Percentiles rank a stretch among this genome's conserved stretches.
Evolutionary conservation across 192 early-diverging fungal species (phyloP).

Genomic region (Coemansia sp.): DNA sequence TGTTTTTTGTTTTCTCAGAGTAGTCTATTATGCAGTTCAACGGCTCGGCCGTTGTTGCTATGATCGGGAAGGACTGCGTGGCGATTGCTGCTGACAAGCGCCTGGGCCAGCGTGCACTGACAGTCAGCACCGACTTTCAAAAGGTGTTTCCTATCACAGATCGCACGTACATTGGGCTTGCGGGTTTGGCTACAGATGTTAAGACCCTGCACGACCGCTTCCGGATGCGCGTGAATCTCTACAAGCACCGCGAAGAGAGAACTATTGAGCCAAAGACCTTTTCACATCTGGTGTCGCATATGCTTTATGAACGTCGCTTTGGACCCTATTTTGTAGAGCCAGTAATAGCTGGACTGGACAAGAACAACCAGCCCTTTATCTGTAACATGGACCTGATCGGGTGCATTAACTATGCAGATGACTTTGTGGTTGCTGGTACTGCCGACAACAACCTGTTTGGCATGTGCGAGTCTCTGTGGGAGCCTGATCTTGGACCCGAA

Average conservation of each 20-base stretch:
- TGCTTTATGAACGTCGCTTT: constrained; percentile 93
- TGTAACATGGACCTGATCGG: constrained; percentile 95
- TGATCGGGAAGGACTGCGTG: constrained; percentile 98
- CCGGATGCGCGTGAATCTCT: constrained; percentile 93
- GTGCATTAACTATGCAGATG: constrained; percentile 86
- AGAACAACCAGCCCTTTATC: constrained; percentile 87
- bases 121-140: constrained; percentile 91
- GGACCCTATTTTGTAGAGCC: constrained; percentile 95
- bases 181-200: constrained; percentile 95
- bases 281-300: constrained; percentile 89
- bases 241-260: constrained; percentile 92
- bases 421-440: constrained; percentile 95
- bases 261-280: constrained; percentile 93
- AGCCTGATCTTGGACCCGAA: constrained; percentile 94
- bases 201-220: constrained; percentile 90
- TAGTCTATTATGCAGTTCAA: constrained; percentile 50
- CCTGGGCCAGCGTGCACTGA: constrained; percentile 89
- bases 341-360: constrained; percentile 91
- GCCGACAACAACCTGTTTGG: constrained; percentile 85
- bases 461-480: constrained; percentile 97
- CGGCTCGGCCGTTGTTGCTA: constrained; percentile 91
- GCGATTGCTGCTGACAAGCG: constrained; percentile 95
- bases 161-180: constrained; percentile 82
- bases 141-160: constrained; percentile 90
- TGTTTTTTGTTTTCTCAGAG: not conserved